A percentile compares a stretch with the other conserved stretches of the same genome.
These are phyloP conservation scores for Aspergillus viridinutans DNA, from an alignment of 2,329 filamentous ascomycete species.

Conservation along the genomic window DNA sequence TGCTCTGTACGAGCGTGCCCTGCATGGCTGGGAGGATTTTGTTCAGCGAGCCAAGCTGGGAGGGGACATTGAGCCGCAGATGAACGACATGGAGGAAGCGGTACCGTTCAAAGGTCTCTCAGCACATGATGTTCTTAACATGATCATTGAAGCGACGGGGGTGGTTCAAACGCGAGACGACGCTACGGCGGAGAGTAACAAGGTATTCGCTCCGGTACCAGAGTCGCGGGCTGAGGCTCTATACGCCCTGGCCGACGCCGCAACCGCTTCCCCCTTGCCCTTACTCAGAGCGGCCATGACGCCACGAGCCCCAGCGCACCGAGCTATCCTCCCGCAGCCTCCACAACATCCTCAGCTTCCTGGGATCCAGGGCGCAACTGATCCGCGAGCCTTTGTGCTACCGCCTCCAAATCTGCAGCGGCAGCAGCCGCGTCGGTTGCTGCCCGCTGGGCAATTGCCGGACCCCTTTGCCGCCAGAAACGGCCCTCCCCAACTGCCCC, in stretches of 20 bases:
- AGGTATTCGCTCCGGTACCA: conserved; percentile 3
- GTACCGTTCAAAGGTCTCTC: conserved; percentile 21
- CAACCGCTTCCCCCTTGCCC: conserved; percentile 28
- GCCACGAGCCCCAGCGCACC: conserved; percentile 37
- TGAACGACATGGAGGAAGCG: conserved; percentile 33
- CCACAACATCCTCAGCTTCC: conserved; percentile 8
- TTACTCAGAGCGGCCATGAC: conserved; percentile 39
- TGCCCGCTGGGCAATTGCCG: conserved; percentile 35
- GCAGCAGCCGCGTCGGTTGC: conserved; percentile 34
- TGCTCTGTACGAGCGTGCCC: conserved; percentile 31
- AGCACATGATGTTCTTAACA: conserved; percentile 19
- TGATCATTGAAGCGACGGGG: conserved; percentile 28
- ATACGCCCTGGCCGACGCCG: conserved; percentile 33
- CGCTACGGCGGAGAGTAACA: conserved; percentile 5
- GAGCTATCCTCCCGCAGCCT: conserved; percentile 29
- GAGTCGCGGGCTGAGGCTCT: conserved; percentile 26
- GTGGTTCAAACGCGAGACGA: conserved; percentile 14
- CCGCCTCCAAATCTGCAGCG: conserved; percentile 23
- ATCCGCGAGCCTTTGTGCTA: conserved; percentile 29
- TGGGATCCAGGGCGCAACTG: conserved; percentile 24
- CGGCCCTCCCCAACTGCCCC: conserved; percentile 37
- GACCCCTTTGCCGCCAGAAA: conserved; percentile 34
- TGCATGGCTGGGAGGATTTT: conserved; percentile 39
- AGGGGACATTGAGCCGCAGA: conserved; percentile 36
- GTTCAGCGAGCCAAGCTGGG: conserved; percentile 36